Base-by-base conservation (phyloP, 805 yeast genomes). In the Myxozyma neglecta region DNA sequence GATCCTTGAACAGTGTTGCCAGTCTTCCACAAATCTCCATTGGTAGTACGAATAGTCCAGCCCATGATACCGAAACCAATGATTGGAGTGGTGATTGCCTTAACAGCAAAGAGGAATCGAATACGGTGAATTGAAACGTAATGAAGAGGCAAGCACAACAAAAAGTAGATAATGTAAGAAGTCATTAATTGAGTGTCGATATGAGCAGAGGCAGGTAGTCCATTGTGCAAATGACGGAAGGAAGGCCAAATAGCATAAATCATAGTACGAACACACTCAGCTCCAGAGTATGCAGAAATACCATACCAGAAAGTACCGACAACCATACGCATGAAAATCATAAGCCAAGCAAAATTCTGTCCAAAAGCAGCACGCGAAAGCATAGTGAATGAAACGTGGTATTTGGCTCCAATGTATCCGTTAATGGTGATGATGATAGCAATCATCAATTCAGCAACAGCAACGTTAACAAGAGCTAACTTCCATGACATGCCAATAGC, bases 251-350 rank as follows among this genome's bases (percentile, higher is more conserved):
- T 85, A 1, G 96, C 79, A 65, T 83, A 78, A 60, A 91, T 76
- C 93, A 90, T 88, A 3, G 56, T 88, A 76, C 86, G 83, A 14
- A 91, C 85, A 76, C 96, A 88, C 65, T 90, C 83, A 36, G 93
- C 96, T 57, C 96, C 94, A 59, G 92, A 81, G 81, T 90, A 87
- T 20, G 88, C 81, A 71, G 91, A 97, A 36, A 89, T 94, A 40
- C 96, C 85, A 71, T 87, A 90, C 97, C 97, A 91, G 56, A 91
- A 85, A 68, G 85, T 81, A 36, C 91, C 87, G 90, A 91, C 87
- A 8, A 88, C 92, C 47, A 89, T 93, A 75, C 97, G 83, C 75
- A 91, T 90, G 59, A 90, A 70, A 53, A 91, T 85, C 5, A 60
- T 60, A 45, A 65, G 58, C 96, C 96, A 96, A 96, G 92, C 61